These are phyloP conservation scores for Neofusicoccum parvum DNA, from an alignment of 2,329 filamentous ascomycete genomes.

Conservation along the genomic window DNA sequence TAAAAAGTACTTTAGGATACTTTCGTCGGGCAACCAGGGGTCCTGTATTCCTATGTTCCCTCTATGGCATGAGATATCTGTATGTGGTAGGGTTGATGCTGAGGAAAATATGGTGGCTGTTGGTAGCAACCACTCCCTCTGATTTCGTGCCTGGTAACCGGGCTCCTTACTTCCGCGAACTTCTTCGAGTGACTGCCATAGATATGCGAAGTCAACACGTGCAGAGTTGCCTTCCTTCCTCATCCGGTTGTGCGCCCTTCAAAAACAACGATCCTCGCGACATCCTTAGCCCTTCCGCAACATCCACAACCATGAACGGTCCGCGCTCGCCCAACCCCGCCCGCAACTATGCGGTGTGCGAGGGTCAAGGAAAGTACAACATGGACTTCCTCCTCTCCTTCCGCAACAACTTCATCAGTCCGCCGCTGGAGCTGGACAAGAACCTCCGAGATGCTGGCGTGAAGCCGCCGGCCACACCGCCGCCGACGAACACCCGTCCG, in stretches of 20 bases:
- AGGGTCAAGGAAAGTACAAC: background rate
- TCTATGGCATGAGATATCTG: no score
- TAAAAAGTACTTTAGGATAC: no score
- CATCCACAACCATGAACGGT: background rate
- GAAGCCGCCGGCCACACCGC: background rate
- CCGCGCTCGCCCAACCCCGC: background rate
- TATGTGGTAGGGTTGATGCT: no score
- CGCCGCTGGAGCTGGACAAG: background rate
- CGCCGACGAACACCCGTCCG: background rate
- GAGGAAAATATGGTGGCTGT: no score
- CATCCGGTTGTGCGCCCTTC: no score
- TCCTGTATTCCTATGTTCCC: no score
- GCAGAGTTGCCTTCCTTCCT: background rate
- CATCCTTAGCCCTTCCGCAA: no score
- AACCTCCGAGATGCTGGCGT: background rate
- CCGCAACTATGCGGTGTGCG: background rate
- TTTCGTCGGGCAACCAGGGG: no score
- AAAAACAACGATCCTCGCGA: no score
- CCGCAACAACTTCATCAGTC: background rate
- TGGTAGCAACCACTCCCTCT: no score
- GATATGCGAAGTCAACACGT: background rate
- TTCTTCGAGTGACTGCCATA: background rate
- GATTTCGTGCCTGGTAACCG: no score
- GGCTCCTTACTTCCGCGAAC: no score
- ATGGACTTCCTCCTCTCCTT: background rate